Conservation (phyloP, 164 flowering plant species). For the Akebia trifoliata region DNA sequence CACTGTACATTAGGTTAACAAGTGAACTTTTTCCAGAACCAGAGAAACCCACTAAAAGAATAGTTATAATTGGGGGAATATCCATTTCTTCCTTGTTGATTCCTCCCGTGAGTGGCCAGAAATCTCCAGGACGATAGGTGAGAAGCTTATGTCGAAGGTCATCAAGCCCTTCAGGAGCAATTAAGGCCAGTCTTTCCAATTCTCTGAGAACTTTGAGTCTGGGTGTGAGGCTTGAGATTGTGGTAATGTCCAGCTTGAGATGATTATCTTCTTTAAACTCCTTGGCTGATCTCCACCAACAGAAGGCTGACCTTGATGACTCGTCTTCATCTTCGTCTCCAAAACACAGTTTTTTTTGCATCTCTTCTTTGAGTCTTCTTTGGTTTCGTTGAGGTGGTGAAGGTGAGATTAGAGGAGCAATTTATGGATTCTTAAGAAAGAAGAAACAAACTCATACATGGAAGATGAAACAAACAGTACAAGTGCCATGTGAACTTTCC, state of each 20-base stretch:
- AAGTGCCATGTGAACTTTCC: too few species aligned
- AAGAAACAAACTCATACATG: too few species aligned
- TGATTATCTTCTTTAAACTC: slow-evolving; percentile 26
- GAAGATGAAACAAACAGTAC: too few species aligned
- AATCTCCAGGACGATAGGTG: slow-evolving; percentile 56
- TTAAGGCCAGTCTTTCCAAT: slow-evolving; percentile 57
- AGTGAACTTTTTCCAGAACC: slow-evolving; percentile 78
- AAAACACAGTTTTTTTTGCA: slow-evolving; percentile 15
- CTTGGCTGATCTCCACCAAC: slow-evolving; percentile 56
- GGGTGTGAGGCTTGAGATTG: slow-evolving; percentile 35
- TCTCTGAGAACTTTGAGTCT: slow-evolving; percentile 56
- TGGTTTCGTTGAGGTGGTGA: background rate
- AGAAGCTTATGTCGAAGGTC: slow-evolving; percentile 65
- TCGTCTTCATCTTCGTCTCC: slow-evolving; percentile 27
- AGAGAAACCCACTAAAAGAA: slow-evolving; percentile 56
- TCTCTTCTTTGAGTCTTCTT: background rate
- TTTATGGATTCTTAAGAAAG: too few species aligned
- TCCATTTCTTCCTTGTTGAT: slow-evolving; percentile 59
- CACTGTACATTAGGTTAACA: slow-evolving; percentile 68
- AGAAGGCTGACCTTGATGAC: slow-evolving; percentile 15
- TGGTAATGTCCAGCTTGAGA: slow-evolving; percentile 29
- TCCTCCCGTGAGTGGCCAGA: slow-evolving; percentile 68
- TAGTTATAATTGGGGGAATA: slow-evolving; percentile 42
- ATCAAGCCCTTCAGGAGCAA: slow-evolving; percentile 54
- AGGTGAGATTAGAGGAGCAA: too few species aligned